Base-by-base conservation (phyloP, 2,329 filamentous ascomycete genomes). In the Cladophialophora exuberans region DNA sequence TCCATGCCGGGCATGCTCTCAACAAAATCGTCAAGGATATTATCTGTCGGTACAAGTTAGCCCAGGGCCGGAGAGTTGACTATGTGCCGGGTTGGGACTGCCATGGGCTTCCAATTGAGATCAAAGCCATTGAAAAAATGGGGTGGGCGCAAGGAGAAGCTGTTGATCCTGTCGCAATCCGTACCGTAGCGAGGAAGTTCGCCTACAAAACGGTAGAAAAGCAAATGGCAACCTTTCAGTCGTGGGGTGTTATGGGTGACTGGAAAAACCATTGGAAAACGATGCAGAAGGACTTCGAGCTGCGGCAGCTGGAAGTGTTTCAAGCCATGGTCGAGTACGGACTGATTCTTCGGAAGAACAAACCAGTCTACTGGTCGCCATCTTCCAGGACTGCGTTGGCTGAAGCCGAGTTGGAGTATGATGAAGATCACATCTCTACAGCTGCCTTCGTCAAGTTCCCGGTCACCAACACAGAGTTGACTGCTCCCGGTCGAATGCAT, bases 21-120 rank as follows among this genome's bases (percentile, higher is more conserved):
- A 99, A 99, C 74, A 99, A 99, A 75, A 87, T 97, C 64, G 79
- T 96, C 56, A 99, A 99, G 77, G 94, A 99, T 73, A 89, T 97
- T 66, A 89, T 96, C 59, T 80, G 91, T 64, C 84, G 94, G 35
- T 85, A 87, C 58, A 85, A 96, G 74, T 76, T 97, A 57, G 84
- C 89, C 57, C 82, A 87, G 67, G 94, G 90, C 15, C 86, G 83
- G 63, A 80, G 83, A 59, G 86, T 97, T 28, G 79, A 85, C 33
- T 99, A 95, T 67, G 79, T 91, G 13, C 94, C 94, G 2, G 93
- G 94, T 41, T 99, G 94, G 94, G 95, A 99, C 70, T 99, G 94
- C 63, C 94, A 99, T 76, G 94, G 94, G 0, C 80, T 99, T 44
- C 94, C 94, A 1, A 99, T 99, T 67, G 94, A 99, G 78, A 81